Evolutionary conservation across 139 green algal species (phyloP).

Genomic region (Zygnema circumcarinatum): DNA sequence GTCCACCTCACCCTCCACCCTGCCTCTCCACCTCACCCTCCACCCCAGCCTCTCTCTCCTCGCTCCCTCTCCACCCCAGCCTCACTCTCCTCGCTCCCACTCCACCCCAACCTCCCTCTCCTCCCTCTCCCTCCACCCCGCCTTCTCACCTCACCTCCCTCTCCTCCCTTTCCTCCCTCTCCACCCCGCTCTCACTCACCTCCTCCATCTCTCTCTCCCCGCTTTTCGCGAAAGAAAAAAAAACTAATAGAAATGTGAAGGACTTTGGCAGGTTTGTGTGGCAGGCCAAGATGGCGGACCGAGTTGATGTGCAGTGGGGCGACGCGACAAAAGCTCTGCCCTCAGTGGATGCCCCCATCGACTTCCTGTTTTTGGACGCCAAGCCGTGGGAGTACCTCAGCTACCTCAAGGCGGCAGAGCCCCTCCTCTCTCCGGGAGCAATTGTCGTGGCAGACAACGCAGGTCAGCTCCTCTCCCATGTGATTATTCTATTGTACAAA

Average conservation of each 20-base stretch:
- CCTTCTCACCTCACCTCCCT: background rate
- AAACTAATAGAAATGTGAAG: too few relatives aligned
- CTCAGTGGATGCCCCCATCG: constrained; percentile 53
- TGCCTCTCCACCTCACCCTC: background rate
- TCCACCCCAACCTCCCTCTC: too few relatives aligned
- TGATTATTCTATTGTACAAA: background rate
- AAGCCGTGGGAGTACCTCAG: constrained; percentile 70
- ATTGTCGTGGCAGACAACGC: constrained; percentile 75
- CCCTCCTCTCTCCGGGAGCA: constrained; percentile 63
- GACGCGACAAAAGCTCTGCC: constrained; percentile 61
- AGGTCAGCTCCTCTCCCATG: constrained; percentile 61
- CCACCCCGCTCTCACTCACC: background rate
- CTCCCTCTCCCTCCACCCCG: background rate
- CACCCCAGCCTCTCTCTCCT: background rate
- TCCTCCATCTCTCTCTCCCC: background rate
- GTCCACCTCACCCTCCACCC: background rate
- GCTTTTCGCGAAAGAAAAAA: too few relatives aligned
- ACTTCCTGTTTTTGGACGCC: constrained; percentile 76
- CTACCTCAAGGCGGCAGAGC: constrained; percentile 73
- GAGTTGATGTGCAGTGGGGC: constrained; percentile 67
- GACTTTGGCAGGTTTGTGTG: constrained; percentile 64
- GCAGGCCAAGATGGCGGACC: constrained; percentile 63
- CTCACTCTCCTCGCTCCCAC: background rate
- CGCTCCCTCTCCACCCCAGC: too few relatives aligned
- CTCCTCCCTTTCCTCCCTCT: background rate